These are phyloP conservation scores for Bertia moriformis DNA, from an alignment of 2,329 filamentous ascomycete genomes.

Conservation along the genomic window DNA sequence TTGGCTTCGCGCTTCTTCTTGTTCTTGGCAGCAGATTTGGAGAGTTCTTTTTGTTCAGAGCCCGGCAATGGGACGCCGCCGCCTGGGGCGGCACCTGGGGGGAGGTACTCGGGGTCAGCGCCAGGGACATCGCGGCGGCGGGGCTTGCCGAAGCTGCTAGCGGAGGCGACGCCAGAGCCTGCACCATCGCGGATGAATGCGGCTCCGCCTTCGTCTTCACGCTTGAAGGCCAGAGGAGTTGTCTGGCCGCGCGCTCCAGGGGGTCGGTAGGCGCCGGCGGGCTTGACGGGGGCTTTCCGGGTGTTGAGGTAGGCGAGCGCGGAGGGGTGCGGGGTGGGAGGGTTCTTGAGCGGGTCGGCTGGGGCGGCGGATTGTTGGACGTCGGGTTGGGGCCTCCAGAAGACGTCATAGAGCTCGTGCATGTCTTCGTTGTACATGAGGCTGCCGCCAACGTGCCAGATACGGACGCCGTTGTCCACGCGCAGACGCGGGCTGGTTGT, in stretches of 20 bases:
- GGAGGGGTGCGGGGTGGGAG: conserved; percentile 69
- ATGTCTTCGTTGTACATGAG: conserved; percentile 95
- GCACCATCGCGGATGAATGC: conserved; percentile 54
- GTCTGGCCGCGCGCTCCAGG: conserved; percentile 79
- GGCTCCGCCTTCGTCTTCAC: conserved; percentile 88
- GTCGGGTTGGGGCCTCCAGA: conserved; percentile 64
- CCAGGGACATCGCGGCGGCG: conserved; percentile 57
- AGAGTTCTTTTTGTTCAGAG: conserved; percentile 49
- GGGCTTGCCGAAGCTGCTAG: conserved; percentile 59
- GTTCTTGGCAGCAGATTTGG: conserved; percentile 81
- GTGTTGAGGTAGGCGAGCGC: conserved; percentile 70
- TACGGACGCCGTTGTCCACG: conserved; percentile 88
- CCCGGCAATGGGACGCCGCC: conserved; percentile 21
- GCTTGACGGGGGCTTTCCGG: conserved; percentile 88
- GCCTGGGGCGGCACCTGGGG: conserved; percentile 47
- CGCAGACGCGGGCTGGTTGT: conserved; percentile 88
- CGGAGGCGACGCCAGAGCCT: conserved; percentile 18
- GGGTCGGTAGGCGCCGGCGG: conserved; percentile 89
- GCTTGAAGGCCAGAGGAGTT: conserved; percentile 89
- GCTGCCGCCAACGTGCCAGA: conserved; percentile 80
- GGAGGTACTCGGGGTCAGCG: conserved; percentile 32
- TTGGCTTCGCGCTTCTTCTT: conserved; percentile 90
- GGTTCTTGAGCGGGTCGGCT: conserved; percentile 59
- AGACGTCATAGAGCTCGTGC: conserved; percentile 79
- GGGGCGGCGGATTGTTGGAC: conserved; percentile 37